Conservation (phyloP, 2,329 filamentous ascomycete genomes). For the Diaporthe citriasiana region DNA sequence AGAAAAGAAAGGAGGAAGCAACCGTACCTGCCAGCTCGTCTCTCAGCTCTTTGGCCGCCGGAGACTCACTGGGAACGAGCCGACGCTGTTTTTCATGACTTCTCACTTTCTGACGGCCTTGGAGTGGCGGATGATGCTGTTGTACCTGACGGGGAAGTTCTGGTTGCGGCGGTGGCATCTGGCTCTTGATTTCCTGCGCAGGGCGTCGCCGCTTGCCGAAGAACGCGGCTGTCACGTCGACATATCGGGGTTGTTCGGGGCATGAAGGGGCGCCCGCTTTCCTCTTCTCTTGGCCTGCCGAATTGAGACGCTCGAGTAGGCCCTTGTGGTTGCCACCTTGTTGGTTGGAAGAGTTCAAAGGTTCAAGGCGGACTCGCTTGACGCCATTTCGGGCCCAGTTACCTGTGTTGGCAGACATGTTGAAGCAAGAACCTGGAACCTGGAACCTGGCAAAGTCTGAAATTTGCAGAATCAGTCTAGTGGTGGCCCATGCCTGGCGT, state of each 20-base stretch:
- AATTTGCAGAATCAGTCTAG: not conserved
- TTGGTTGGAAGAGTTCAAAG: not conserved
- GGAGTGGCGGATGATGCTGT: not conserved
- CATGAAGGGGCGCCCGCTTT: too few relatives aligned
- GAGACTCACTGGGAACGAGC: not conserved
- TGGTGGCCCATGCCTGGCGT: not conserved
- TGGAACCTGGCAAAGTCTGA: not conserved
- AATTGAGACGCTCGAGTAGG: conserved; percentile 30
- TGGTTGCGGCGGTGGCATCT: not conserved
- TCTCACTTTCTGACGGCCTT: not conserved
- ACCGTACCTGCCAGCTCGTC: conserved; percentile 1
- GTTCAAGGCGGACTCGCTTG: conserved; percentile 1
- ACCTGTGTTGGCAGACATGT: conserved; percentile 1
- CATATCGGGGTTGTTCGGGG: not conserved
- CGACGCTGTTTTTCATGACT: not conserved
- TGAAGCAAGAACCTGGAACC: not conserved
- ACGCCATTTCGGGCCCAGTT: not conserved
- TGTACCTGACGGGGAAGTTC: not conserved
- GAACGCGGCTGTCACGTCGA: conserved; percentile 38
- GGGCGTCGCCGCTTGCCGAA: conserved; percentile 34
- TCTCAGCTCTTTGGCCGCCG: conserved; percentile 29
- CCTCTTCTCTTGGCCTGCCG: not conserved
- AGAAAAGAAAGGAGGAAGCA: not conserved
- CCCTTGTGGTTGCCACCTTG: not conserved
- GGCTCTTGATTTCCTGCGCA: not conserved